Evolutionary conservation across 805 yeast species (phyloP).

Genomic region (Pichia deserticola): DNA sequence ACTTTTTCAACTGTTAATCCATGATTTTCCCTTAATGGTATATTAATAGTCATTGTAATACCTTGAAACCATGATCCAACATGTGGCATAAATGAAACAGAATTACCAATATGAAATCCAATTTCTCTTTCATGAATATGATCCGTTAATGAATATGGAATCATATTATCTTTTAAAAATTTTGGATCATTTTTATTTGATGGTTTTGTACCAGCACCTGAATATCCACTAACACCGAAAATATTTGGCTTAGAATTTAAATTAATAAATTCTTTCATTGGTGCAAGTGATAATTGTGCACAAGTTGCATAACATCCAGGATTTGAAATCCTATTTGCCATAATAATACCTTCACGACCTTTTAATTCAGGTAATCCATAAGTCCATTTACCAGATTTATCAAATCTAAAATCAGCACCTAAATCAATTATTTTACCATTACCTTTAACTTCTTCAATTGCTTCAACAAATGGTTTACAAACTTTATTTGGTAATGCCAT

Average conservation of each 20-base stretch:
- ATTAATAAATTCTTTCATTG: slow-evolving; percentile 50
- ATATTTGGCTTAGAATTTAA: slow-evolving; percentile 70
- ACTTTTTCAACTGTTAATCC: slow-evolving; percentile 69
- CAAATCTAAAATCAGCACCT: slow-evolving; percentile 95
- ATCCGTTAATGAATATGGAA: slow-evolving; percentile 93
- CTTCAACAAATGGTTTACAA: slow-evolving; percentile 79
- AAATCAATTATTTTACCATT: slow-evolving; percentile 81
- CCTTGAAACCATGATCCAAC: slow-evolving; percentile 99
- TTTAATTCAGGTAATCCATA: slow-evolving; percentile 94
- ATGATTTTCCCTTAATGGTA: slow-evolving; percentile 64
- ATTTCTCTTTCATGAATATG: slow-evolving; percentile 96
- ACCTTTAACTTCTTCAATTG: slow-evolving; percentile 62
- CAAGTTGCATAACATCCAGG: slow-evolving; percentile 99
- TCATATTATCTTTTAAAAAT: slow-evolving; percentile 69
- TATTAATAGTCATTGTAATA: slow-evolving; percentile 82
- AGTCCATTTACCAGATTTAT: slow-evolving; percentile 77
- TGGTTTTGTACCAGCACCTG: slow-evolving; percentile 99
- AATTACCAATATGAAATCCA: slow-evolving; percentile 65
- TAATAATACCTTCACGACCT: slow-evolving; percentile 55
- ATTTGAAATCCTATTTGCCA: slow-evolving; percentile 79
- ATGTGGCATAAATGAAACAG: slow-evolving; percentile 90
- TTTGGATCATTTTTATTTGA: slow-evolving; percentile 87
- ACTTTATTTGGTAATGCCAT: slow-evolving; percentile 99
- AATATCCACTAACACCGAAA: slow-evolving; percentile 96
- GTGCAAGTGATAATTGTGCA: slow-evolving; percentile 88